Percentiles rank a stretch among this genome's conserved stretches.
Evolutionary conservation across 352 stramenopile species (phyloP).

Genomic region (Pythium aristosporum): DNA sequence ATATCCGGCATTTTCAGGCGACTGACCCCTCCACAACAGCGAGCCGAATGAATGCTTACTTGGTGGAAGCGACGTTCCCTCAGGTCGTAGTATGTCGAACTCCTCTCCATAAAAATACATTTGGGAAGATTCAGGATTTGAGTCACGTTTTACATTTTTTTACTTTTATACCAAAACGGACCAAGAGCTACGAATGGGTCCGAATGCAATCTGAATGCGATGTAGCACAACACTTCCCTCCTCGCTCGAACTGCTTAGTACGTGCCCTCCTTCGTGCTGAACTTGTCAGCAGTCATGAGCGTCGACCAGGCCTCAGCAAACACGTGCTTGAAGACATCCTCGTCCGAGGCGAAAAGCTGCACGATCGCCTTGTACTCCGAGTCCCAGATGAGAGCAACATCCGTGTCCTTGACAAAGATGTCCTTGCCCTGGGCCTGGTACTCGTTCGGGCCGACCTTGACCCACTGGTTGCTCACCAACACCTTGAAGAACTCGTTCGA

Average conservation of each 20-base stretch:
- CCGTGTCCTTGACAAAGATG: not conserved
- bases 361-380: conserved; percentile 5
- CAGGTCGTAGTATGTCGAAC: too few relatives aligned
- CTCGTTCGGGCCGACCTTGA: not conserved
- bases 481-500: conserved; percentile 3
- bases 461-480: not conserved
- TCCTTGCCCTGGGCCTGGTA: not conserved
- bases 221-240: too few relatives aligned
- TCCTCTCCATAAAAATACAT: too few relatives aligned
- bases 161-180: too few relatives aligned
- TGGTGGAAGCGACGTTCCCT: too few relatives aligned
- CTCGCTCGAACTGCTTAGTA: not conserved
- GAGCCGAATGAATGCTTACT: too few relatives aligned
- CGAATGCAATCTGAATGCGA: too few relatives aligned
- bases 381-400: conserved; percentile 3
- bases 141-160: too few relatives aligned
- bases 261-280: not conserved
- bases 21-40: too few relatives aligned
- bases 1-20: too few relatives aligned
- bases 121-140: too few relatives aligned
- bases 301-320: not conserved
- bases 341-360: not conserved
- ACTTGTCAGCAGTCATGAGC: conserved; percentile 5
- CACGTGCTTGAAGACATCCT: not conserved
- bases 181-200: too few relatives aligned